Conservation (phyloP, 2,329 filamentous ascomycete species). For the Paracamarosporium sp. region DNA sequence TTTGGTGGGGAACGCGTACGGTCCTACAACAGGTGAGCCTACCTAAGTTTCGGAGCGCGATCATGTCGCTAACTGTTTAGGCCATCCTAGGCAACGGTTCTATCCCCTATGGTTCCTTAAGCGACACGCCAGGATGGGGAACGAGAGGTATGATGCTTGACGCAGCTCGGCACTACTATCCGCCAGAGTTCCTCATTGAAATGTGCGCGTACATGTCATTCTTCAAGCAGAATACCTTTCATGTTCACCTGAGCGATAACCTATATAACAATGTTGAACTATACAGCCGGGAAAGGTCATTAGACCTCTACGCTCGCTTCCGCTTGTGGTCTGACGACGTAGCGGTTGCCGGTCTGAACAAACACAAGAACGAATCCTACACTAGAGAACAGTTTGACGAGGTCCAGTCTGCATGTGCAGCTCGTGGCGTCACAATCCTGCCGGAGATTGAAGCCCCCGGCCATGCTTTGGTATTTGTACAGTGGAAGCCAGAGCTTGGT, state of each 20-base stretch:
- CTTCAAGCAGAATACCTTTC: slow-evolving; percentile 54
- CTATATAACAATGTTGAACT: slow-evolving; percentile 47
- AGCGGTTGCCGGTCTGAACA: slow-evolving; percentile 58
- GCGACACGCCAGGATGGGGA: slow-evolving; percentile 47
- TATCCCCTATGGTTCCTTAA: slow-evolving; percentile 29
- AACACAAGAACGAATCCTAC: slow-evolving; percentile 42
- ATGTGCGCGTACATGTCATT: slow-evolving; percentile 48
- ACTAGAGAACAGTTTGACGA: slow-evolving; percentile 25
- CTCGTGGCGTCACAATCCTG: slow-evolving; percentile 27
- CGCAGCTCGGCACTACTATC: slow-evolving; percentile 47
- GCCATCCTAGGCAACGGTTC: slow-evolving; percentile 30
- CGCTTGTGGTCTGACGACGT: slow-evolving; percentile 59
- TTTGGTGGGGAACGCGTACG: slow-evolving; percentile 52
- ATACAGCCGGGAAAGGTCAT: slow-evolving; percentile 56
- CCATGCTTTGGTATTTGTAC: slow-evolving; percentile 25
- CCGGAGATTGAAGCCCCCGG: slow-evolving; percentile 32
- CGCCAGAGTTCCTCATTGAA: slow-evolving; percentile 44
- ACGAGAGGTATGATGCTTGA: slow-evolving; percentile 50
- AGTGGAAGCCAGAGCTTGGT: slow-evolving; percentile 33
- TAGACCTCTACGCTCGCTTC: slow-evolving; percentile 63
- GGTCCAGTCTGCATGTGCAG: slow-evolving; percentile 24
- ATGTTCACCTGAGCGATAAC: slow-evolving; percentile 55
- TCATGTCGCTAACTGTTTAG: background rate
- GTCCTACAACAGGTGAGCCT: slow-evolving; percentile 41
- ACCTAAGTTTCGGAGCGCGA: background rate